Percentiles rank a stretch among this genome's conserved stretches.
Evolutionary conservation across 2,329 filamentous ascomycete genomes (phyloP).

Genomic region (Hyphodiscus sp.): DNA sequence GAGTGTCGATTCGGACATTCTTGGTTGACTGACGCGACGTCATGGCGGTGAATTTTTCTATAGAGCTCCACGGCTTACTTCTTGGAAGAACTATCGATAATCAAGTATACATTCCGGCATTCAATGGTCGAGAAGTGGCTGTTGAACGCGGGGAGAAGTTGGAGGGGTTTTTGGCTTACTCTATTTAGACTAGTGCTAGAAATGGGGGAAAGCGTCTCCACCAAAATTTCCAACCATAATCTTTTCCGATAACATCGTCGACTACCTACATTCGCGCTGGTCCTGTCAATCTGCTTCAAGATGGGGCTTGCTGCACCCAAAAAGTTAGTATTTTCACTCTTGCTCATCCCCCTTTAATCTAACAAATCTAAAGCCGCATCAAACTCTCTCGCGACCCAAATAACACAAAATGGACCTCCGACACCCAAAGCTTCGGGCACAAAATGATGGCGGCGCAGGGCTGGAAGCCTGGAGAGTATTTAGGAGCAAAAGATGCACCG

Average conservation of each 20-base stretch:
- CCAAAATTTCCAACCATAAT: conserved; percentile 10
- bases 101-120: too few relatives aligned
- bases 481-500: conserved; percentile 70
- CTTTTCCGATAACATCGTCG: conserved; percentile 9
- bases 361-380: conserved; percentile 40
- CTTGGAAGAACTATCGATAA: background rate
- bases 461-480: conserved; percentile 78
- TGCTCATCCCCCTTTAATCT: conserved; percentile 2
- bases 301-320: conserved; percentile 67
- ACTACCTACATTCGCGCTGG: background rate
- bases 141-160: background rate
- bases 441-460: conserved; percentile 83
- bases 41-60: conserved; percentile 9
- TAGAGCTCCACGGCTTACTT: background rate
- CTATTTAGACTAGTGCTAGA: background rate
- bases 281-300: conserved; percentile 5
- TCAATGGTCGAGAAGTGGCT: too few relatives aligned
- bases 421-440: conserved; percentile 79
- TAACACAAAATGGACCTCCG: conserved; percentile 86
- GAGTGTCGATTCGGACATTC: background rate
- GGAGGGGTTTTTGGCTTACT: background rate
- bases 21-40: conserved; percentile 13
- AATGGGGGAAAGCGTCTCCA: conserved; percentile 1
- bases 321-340: conserved; percentile 46
- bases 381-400: conserved; percentile 91